Conservation (phyloP, 306 rosid genomes). For the Prinsepia uniflora region DNA sequence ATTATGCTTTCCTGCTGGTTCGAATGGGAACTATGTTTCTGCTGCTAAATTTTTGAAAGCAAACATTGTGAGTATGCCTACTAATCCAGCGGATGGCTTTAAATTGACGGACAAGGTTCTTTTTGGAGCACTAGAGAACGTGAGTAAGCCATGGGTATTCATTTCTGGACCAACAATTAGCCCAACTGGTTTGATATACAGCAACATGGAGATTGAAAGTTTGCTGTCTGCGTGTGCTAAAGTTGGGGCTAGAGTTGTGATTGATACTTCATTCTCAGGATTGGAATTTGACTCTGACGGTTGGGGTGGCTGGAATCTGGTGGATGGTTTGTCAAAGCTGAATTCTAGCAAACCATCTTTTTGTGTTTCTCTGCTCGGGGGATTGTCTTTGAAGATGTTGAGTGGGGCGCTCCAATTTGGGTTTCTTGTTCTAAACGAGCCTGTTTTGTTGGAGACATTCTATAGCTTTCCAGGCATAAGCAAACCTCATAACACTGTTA, state of each 20-base stretch:
- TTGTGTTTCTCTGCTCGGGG: conserved; percentile 84
- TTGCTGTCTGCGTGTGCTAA: conserved; percentile 63
- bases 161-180: conserved; percentile 91
- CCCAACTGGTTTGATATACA: conserved; percentile 87
- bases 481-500: conserved; percentile 80
- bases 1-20: conserved; percentile 81
- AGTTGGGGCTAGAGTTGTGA: conserved; percentile 80
- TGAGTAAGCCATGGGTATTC: conserved; percentile 79
- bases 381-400: conserved; percentile 73
- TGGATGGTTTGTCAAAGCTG: conserved; percentile 51
- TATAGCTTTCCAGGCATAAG: conserved; percentile 72
- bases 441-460: conserved; percentile 54
- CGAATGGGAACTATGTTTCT: conserved; percentile 84
- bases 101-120: conserved; percentile 67
- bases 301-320: conserved; percentile 88
- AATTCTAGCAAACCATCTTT: conserved; percentile 50
- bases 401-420: conserved; percentile 76
- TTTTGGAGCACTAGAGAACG: conserved; percentile 46
- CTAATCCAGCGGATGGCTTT: conserved; percentile 51
- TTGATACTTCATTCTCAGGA: conserved; percentile 93
- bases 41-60: conserved; percentile 87
- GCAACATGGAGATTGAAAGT: conserved; percentile 60
- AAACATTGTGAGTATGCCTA: conserved; percentile 53
- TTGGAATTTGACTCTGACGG: conserved; percentile 73
- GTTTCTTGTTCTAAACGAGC: conserved; percentile 66